Base-by-base conservation (phyloP, 2,329 filamentous ascomycete genomes). In the Ceratocystis papillata region DNA sequence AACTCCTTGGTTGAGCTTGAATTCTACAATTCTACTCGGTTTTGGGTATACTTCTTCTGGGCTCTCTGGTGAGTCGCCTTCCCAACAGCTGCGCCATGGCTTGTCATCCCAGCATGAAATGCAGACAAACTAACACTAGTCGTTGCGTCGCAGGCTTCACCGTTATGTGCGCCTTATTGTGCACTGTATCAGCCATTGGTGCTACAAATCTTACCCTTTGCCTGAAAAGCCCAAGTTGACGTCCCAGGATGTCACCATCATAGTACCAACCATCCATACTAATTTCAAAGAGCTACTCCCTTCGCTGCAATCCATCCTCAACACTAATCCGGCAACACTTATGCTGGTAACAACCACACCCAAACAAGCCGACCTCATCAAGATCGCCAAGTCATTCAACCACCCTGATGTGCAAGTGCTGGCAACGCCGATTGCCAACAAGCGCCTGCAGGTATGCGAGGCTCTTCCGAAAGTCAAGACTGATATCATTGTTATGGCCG, bases 221-320 rank as follows among this genome's bases (percentile, higher is more conserved):
- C 88, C 90, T 50, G 83, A 85, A 67, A 88, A 90, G 69, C 90
- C 93, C n/a, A 86, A 81, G 57, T 87, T 91, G 74, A 90, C 86
- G 33, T 83, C 86, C 44, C 78, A 89, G 71, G 90, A 97, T 82
- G 91, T 96, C 72, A 96, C 93, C 5, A 90, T 96, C 69, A 89
- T 97, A 71, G 89, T 96, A 68, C 93, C 93, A 6, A 95, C 92
- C 10, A 91, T 97, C 70, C 90, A 95, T 73, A 90, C 91, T 68
- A 86, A 85, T 69, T 90, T 93, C 68, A 86, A 91, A 71, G 90
- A 95, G 73, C 80, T 97, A 68, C 86, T 87, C 64, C 85, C 88
- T 68, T 96, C 91, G 20, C 82, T 97, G 48, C 80, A 87, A 73
- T 90, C 88, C 72, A 90, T 90, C 70, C 78, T 92, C 62, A 83